These are phyloP conservation scores for Pseudogymnoascus sp. DNA, from an alignment of 2,329 filamentous ascomycete species.

Conservation along the genomic window DNA sequence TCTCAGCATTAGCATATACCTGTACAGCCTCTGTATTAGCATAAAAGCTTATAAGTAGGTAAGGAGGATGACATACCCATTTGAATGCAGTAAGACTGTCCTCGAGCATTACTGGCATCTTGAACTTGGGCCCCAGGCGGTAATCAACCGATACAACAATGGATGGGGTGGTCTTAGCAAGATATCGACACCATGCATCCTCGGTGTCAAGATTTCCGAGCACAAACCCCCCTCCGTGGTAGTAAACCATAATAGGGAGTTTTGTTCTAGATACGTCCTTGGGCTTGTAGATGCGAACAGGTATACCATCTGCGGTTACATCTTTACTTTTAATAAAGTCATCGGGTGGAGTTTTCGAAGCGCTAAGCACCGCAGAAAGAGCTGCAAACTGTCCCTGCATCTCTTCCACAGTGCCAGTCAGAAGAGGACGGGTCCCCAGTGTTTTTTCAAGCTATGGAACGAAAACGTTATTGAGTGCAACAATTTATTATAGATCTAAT, in stretches of 20 bases:
- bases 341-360: slow-evolving; percentile 18
- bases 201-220: slow-evolving; percentile 31
- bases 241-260: slow-evolving; percentile 30
- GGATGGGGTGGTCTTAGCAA: slow-evolving; percentile 27
- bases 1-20: slow-evolving; percentile 16
- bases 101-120: slow-evolving; percentile 25
- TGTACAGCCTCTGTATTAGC: slow-evolving; percentile 5
- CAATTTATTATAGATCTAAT: not conserved
- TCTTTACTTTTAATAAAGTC: slow-evolving; percentile 15
- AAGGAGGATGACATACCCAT: slow-evolving; percentile 17
- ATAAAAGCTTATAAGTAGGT: not conserved
- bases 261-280: slow-evolving; percentile 11
- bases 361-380: slow-evolving; percentile 12
- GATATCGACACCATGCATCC: slow-evolving; percentile 29
- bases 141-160: slow-evolving; percentile 32
- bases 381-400: slow-evolving; percentile 17
- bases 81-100: slow-evolving; percentile 21
- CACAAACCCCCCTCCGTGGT: slow-evolving; percentile 32
- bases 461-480: not conserved
- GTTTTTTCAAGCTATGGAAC: slow-evolving; percentile 18
- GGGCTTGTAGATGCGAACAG: slow-evolving; percentile 24
- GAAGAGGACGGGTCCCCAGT: slow-evolving; percentile 16
- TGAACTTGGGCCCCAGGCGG: slow-evolving; percentile 20
- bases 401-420: slow-evolving; percentile 13
- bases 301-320: slow-evolving; percentile 16